phyloP scores from a whole-genome alignment of 179 eudicot genomes.

The Patellifolia procumbens region DNA sequence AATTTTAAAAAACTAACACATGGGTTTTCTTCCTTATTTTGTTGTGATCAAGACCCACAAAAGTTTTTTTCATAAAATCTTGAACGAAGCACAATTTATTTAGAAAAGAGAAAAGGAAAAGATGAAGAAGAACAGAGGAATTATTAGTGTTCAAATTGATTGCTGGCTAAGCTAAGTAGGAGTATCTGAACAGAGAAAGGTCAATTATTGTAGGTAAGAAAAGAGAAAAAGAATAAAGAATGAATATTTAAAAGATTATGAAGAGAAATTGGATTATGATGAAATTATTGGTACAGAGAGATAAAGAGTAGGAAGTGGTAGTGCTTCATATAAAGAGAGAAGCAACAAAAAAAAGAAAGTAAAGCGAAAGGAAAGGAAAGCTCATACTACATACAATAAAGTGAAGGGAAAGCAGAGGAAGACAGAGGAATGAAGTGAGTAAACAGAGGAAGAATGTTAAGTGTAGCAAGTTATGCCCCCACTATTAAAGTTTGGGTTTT shows the following conservation, averaged over 20 bases:
- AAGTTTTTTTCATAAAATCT: neutral
- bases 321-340: too few relatives aligned
- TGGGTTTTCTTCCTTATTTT: neutral
- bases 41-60: too few relatives aligned
- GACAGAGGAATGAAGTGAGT: constrained; percentile 19
- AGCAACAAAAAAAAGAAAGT: neutral
- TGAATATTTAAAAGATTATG: neutral
- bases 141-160: neutral
- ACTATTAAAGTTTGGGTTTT: neutral
- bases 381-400: neutral
- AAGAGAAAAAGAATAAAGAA: neutral
- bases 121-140: too few relatives aligned
- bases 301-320: neutral
- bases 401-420: constrained; percentile 15
- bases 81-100: too few relatives aligned
- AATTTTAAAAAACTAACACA: neutral
- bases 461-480: constrained; percentile 19
- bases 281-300: neutral
- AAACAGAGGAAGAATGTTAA: constrained; percentile 16
- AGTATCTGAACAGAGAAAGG: constrained; percentile 6
- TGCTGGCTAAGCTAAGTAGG: constrained; percentile 7
- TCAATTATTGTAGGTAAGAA: constrained; percentile 7
- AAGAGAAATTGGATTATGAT: constrained; percentile 6
- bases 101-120: too few relatives aligned
- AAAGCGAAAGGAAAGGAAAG: constrained; percentile 20